A percentile compares a stretch with the other conserved stretches of the same genome.
Conservation (phyloP, 257 asterid species). For the Coffea canephora region DNA sequence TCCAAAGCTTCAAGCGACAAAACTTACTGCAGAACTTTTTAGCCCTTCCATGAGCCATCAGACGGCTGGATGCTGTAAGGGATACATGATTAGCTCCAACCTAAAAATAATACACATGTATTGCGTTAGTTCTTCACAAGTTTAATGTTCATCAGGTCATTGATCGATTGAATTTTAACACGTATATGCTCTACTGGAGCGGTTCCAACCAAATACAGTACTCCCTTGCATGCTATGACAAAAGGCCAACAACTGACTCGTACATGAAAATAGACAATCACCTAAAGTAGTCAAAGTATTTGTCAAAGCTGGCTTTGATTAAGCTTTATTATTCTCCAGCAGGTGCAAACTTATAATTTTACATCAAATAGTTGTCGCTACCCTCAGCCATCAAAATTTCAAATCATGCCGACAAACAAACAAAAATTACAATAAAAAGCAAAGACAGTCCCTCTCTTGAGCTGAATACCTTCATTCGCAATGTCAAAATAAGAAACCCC, state of each 20-base stretch:
- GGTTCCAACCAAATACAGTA: neutral
- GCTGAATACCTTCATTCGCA: neutral
- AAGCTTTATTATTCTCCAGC: neutral
- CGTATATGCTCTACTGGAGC: neutral
- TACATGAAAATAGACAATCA: neutral
- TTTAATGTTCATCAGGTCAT: neutral
- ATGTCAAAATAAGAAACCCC: neutral
- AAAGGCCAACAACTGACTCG: neutral
- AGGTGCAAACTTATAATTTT: neutral
- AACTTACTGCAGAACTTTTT: conserved; percentile 23
- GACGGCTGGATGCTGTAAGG: conserved; percentile 7
- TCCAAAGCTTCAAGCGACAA: conserved; percentile 19
- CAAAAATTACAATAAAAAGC: neutral
- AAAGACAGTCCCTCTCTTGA: neutral
- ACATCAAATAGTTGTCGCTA: neutral
- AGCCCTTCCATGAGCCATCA: conserved; percentile 19
- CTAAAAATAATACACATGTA: conserved; percentile 3
- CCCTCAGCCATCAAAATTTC: neutral
- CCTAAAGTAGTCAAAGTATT: neutral
- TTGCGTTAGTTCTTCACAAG: neutral
- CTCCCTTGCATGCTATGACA: neutral
- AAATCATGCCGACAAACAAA: neutral
- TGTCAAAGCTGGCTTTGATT: neutral
- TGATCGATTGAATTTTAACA: neutral
- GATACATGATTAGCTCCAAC: conserved; percentile 14